Base-by-base conservation (phyloP, 129 eudicot genomes). In the Arctium minus region DNA sequence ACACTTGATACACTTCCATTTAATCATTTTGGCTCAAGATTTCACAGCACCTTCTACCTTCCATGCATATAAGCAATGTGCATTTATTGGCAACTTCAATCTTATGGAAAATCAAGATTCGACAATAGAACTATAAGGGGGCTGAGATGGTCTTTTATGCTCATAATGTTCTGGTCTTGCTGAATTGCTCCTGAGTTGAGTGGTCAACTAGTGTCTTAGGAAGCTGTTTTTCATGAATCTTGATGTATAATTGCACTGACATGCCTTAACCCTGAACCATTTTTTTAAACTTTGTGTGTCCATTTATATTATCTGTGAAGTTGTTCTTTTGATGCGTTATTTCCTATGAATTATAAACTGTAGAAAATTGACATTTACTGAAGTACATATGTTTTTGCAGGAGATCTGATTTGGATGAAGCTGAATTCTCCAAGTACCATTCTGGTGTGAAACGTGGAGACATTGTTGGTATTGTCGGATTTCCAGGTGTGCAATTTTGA, bases 371-470 rank as follows among this genome's bases (percentile, higher is more conserved):
- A 33, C 82, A 56, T 36, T 29, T 74, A 4, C 73, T 79, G 10
- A 70, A 18, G 11, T 72, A 10, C 38, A 11, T 10, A 33, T 83
- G 17, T 56, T 40, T 75, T 74, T 80, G 76, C 85, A 96, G 99
- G 89, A 80, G 70, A 73, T 93, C 99, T 12, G 93, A 89, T 42
- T 40, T 96, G 87, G 91, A 86, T 62, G 97, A 88, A 87, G 97
- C 89, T 74, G 99, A 91, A 73, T 96, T 96, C 80, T 78, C 89
- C 36, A 87, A 80, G 86, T 89, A 87, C 69, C 99, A 96, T 85
- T 79, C 87, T 69, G 72, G 91, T 65, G 97, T 96, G 78, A 96
- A 93, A 77, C 99, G 99, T 80, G 99, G 99, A 32, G 99, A 96
- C 86, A 90, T 96, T 62, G 99, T 93, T 81, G 99, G 97, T 9